These are phyloP conservation scores for Isochrysis galbana DNA, from an alignment of 78 protist species.

Conservation along the genomic window DNA sequence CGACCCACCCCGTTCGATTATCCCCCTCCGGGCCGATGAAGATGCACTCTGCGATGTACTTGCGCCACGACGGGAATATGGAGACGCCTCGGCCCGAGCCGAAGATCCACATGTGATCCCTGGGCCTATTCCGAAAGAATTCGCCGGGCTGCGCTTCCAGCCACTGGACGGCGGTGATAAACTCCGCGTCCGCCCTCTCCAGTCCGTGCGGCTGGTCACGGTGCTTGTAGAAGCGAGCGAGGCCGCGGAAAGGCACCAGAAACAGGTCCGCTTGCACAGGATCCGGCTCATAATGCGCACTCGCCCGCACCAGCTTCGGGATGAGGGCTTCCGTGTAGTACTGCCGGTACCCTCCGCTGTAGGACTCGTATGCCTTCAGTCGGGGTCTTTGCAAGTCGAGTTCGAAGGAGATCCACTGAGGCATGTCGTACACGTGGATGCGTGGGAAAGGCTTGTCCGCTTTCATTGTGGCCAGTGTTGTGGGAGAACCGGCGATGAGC, in stretches of 20 bases:
- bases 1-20: not conserved
- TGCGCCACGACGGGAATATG: not conserved
- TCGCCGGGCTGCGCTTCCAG: not conserved
- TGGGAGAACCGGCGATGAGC: too few relatives aligned
- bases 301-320: not conserved
- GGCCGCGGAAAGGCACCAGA: not conserved
- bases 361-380: not conserved
- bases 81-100: not conserved
- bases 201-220: not conserved
- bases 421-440: not conserved
- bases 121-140: not conserved
- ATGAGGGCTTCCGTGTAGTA: not conserved
- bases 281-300: not conserved
- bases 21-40: not conserved
- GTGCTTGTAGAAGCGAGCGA: not conserved
- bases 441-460: too few relatives aligned
- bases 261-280: not conserved
- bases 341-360: not conserved
- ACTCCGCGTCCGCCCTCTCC: not conserved
- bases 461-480: too few relatives aligned
- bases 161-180: not conserved
- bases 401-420: not conserved
- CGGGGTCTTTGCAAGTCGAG: not conserved
- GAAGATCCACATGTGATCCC: not conserved
- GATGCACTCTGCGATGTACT: not conserved